Base-by-base conservation (phyloP, 192 early-diverging fungal genomes). In the Coemansia sp. region DNA sequence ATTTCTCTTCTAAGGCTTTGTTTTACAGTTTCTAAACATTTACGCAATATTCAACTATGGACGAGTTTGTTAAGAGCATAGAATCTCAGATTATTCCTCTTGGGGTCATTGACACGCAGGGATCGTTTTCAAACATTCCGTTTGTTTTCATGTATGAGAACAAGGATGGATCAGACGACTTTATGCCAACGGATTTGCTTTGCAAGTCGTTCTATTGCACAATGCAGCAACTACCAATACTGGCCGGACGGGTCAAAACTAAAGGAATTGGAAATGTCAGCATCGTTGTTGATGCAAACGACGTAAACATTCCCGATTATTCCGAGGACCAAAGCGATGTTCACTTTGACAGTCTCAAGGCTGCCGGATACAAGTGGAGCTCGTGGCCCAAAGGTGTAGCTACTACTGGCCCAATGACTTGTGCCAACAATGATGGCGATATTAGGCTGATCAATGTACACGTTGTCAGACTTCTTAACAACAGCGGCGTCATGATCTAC, bases 71-170 rank as follows among this genome's bases (percentile, higher is more conserved):
- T 28, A 57, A 61, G n/a, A 71, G 52, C 47, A 70, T 80, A 12
- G 14, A 74, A 21, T 73, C 77, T n/a, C 68, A 74, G 51, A 37
- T 54, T 1, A 61, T 74, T 31, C 57, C 68, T 6, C 53, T 80
- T 10, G 63, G 57, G 14, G 68, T 64, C 0, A 28, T 80, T 15
- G 77, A 80, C 50, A 74, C 71, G 4, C 71, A 74, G 28, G 71
- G 67, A 0, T 80, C 77, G 25, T 80, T 74, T 46, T 69, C 71
- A 36, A 80, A 80, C 57, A 80, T 80, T 21, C 77, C 71, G 7
- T 74, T 74, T 68, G 77, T 80, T 14, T 74, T 74, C 52, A 70
- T 80, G 20, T 80, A 67, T 51, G 61, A 73, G 25, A 80, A 80
- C 46, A 64, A 40, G 10, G 28, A 25, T 4, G 49, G n/a, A 1